These are phyloP conservation scores for Fusarium praegraminearum DNA, from an alignment of 2,329 filamentous ascomycete genomes.

Conservation along the genomic window DNA sequence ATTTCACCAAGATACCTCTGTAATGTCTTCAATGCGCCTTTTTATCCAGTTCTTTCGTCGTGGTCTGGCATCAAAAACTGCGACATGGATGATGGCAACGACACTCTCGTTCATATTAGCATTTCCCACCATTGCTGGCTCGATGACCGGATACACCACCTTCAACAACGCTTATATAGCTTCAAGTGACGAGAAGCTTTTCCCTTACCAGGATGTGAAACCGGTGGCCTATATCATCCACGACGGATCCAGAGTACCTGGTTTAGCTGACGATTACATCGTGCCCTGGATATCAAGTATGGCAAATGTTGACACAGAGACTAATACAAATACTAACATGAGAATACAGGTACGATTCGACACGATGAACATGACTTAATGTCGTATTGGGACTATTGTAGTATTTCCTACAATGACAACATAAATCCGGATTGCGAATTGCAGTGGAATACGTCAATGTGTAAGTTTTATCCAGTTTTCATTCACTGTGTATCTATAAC, in stretches of 20 bases:
- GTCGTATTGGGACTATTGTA: too few relatives aligned
- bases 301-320: too few relatives aligned
- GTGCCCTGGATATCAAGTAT: neutral
- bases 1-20: neutral
- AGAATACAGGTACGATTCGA: neutral
- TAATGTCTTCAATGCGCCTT: neutral
- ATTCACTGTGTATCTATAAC: too few relatives aligned
- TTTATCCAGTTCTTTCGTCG: neutral
- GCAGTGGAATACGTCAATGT: neutral
- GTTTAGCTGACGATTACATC: rapidly evolving
- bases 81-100: neutral
- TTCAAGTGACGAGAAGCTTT: rapidly evolving
- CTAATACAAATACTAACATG: neutral
- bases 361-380: too few relatives aligned
- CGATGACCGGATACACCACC: conserved; percentile 26
- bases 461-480: neutral
- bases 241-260: neutral
- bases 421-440: neutral
- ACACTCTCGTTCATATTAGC: neutral
- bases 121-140: conserved; percentile 10
- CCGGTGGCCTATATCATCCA: conserved; percentile 1
- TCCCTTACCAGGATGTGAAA: rapidly evolving
- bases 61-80: conserved; percentile 1
- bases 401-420: rapidly evolving
- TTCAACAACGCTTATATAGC: conserved; percentile 9